Percentiles rank a stretch among this genome's conserved stretches.
Evolutionary conservation across 768 basidiomycete species (phyloP).

Genomic region (Termitomyces sp.): DNA sequence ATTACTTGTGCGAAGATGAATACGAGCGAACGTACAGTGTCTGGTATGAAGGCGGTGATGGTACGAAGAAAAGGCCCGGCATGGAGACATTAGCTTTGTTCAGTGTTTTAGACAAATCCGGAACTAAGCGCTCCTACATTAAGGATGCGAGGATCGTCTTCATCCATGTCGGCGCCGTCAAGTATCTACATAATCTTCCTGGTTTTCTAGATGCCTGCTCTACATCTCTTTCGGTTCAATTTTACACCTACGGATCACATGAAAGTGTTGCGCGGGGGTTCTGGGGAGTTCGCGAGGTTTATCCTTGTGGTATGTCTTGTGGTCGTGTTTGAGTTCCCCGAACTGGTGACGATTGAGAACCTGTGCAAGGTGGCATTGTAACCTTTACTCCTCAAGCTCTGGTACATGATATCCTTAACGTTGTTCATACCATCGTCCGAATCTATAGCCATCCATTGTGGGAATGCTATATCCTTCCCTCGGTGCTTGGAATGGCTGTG

Average conservation of each 20-base stretch:
- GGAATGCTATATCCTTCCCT: constrained; percentile 64
- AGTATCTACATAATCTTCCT: constrained; percentile 45
- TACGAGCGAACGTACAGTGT: constrained; percentile 39
- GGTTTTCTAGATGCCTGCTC: constrained; percentile 43
- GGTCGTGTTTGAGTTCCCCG: not conserved
- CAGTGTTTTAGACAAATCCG: constrained; percentile 38
- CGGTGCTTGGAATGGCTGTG: constrained; percentile 55
- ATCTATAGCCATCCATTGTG: constrained; percentile 62
- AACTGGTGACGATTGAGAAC: not conserved
- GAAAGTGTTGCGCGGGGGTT: constrained; percentile 39
- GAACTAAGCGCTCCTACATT: constrained; percentile 35
- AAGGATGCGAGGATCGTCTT: constrained; percentile 49
- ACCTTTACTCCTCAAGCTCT: constrained; percentile 71
- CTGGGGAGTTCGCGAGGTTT: constrained; percentile 66
- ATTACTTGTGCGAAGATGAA: constrained; percentile 35
- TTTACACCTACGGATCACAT: constrained; percentile 69
- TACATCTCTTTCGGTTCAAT: constrained; percentile 45
- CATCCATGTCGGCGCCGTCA: constrained; percentile 58
- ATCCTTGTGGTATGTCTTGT: constrained; percentile 45
- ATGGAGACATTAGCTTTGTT: constrained; percentile 43
- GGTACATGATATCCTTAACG: constrained; percentile 44
- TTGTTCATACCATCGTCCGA: constrained; percentile 46
- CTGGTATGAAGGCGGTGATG: constrained; percentile 38
- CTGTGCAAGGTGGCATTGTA: constrained; percentile 60
- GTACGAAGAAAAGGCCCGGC: constrained; percentile 24